A percentile compares a stretch with the other conserved stretches of the same genome.
Conservation (phyloP, 208 protist genomes). For the Trypanosoma caninum region DNA sequence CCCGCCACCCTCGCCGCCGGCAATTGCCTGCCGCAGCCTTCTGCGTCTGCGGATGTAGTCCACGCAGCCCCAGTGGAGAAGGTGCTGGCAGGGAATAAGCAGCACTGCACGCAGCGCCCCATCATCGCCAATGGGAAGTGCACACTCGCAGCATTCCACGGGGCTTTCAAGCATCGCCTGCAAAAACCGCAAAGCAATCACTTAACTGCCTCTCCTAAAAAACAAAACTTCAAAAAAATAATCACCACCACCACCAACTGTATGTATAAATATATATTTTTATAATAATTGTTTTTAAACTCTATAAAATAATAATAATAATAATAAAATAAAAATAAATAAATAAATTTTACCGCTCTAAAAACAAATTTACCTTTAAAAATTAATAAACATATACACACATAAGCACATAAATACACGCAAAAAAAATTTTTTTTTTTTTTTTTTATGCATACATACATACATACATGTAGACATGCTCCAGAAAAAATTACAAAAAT, state of each 20-base stretch:
- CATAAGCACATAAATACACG: background rate
- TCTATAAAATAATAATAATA: too few relatives aligned
- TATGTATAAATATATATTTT: background rate
- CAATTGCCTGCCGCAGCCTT: conserved; percentile 26
- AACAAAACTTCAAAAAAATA: background rate
- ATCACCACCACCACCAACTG: background rate
- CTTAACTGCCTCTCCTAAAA: too few relatives aligned
- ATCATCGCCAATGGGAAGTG: conserved; percentile 53
- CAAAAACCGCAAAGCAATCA: background rate
- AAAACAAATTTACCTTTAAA: too few relatives aligned
- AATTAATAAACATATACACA: background rate
- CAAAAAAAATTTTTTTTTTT: background rate
- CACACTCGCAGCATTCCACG: conserved; percentile 76
- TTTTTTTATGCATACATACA: background rate
- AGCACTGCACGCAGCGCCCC: conserved; percentile 56
- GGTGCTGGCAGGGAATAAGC: conserved; percentile 79
- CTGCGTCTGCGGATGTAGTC: conserved; percentile 53
- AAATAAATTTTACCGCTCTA: too few relatives aligned
- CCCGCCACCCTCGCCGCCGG: background rate
- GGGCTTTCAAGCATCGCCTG: conserved; percentile 2
- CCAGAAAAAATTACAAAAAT: too few relatives aligned
- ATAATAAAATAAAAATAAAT: too few relatives aligned
- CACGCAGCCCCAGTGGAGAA: conserved; percentile 73
- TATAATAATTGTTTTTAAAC: too few relatives aligned
- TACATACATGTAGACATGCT: too few relatives aligned